phyloP scores from a whole-genome alignment of 805 yeast genomes.

The Wickerhamiella lipophila region DNA sequence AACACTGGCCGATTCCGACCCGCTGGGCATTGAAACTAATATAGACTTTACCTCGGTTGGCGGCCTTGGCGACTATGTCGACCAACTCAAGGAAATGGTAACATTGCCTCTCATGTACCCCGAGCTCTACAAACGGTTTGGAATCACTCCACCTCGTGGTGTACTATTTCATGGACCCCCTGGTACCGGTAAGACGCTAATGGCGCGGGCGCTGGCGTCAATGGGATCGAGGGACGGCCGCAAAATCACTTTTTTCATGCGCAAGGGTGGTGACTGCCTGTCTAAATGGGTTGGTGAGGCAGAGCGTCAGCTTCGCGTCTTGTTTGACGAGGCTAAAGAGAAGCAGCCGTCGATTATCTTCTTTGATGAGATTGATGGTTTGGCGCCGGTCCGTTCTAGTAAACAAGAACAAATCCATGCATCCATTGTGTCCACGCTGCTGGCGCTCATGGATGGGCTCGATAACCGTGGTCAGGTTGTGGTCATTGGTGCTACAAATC shows the following conservation, averaged over 20 bases:
- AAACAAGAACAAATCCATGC: slow-evolving; percentile 98
- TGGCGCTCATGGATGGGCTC: slow-evolving; percentile 98
- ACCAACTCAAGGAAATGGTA: slow-evolving; percentile 93
- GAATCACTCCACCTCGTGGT: slow-evolving; percentile 93
- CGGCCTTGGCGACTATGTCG: slow-evolving; percentile 80
- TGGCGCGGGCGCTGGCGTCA: slow-evolving; percentile 96
- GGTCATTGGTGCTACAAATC: slow-evolving; percentile 93
- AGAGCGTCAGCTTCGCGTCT: slow-evolving; percentile 76
- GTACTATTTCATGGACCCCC: slow-evolving; percentile 98
- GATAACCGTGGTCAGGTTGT: slow-evolving; percentile 97
- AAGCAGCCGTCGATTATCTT: slow-evolving; percentile 94
- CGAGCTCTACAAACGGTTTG: slow-evolving; percentile 78
- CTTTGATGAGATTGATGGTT: slow-evolving; percentile 95
- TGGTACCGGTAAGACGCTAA: slow-evolving; percentile 94
- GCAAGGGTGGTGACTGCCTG: slow-evolving; percentile 94
- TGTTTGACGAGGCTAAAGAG: slow-evolving; percentile 91
- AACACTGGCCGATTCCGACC: slow-evolving; percentile 40
- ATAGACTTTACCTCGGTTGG: slow-evolving; percentile 80
- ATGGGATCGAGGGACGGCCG: slow-evolving; percentile 74
- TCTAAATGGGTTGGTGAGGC: slow-evolving; percentile 99
- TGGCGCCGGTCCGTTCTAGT: slow-evolving; percentile 94
- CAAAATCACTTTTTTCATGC: slow-evolving; percentile 91
- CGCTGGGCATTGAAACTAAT: slow-evolving; percentile 78
- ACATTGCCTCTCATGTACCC: slow-evolving; percentile 87
- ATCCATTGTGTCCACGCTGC: slow-evolving; percentile 83